These are phyloP conservation scores for Cladorrhinum sp. DNA, from an alignment of 2,329 filamentous ascomycete species.

Conservation along the genomic window DNA sequence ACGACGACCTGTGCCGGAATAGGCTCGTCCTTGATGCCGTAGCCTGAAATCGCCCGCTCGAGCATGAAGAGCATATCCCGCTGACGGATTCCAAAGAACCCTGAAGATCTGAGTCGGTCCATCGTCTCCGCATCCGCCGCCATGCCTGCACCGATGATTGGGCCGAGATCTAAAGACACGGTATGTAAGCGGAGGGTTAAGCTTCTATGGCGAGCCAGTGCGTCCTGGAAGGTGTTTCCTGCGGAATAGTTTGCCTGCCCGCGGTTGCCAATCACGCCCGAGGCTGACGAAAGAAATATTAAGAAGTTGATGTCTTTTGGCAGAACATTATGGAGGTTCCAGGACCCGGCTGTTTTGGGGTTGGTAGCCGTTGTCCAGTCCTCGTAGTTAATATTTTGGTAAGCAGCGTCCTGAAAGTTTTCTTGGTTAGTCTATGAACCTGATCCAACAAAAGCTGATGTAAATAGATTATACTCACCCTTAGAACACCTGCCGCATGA, in stretches of 20 bases:
- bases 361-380: conserved; percentile 36
- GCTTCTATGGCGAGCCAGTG: conserved; percentile 11
- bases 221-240: conserved; percentile 15
- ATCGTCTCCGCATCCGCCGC: conserved; percentile 45
- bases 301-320: conserved; percentile 9
- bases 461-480: not conserved
- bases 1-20: conserved; percentile 50
- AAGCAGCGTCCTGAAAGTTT: conserved; percentile 2
- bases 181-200: conserved; percentile 7
- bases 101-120: conserved; percentile 47
- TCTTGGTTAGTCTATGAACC: not conserved
- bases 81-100: conserved; percentile 54
- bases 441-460: no score
- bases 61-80: conserved; percentile 48
- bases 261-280: conserved; percentile 14
- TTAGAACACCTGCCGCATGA: conserved; percentile 27
- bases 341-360: conserved; percentile 41
- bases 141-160: conserved; percentile 54
- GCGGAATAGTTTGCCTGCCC: conserved; percentile 17
- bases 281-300: conserved; percentile 16
- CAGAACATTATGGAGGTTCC: conserved; percentile 36
- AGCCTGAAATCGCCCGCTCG: conserved; percentile 43
- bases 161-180: conserved; percentile 37
- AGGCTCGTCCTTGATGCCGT: conserved; percentile 28
- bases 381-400: conserved; percentile 30